Evolutionary conservation across 164 flowering plant genomes (phyloP), one percentile per base, ranked within the genome.

Genomic region (Houttuynia cordata): DNA sequence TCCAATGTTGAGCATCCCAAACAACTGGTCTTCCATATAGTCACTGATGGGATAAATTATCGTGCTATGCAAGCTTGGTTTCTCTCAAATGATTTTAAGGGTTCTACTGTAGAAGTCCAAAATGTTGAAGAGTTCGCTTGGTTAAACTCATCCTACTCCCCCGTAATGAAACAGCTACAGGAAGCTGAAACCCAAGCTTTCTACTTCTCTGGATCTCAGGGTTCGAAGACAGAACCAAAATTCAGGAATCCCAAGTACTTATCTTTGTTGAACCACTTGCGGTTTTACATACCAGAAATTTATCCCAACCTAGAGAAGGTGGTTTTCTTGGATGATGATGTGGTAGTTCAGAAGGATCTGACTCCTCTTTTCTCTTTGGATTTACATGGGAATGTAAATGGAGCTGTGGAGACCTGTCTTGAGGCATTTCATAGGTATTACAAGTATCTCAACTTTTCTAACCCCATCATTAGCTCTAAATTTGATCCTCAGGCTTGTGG

Each of bases 351-450:
- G 74, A 88, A 88, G 74, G 96, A 88, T 63, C 71, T 88, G 64
- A 81, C 86, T n/a, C 76, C 80, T n/a, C 87, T 88, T 24, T 85
- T 86, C 61, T 84, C 89, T 1, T 60, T 88, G 71, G 91, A 88
- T 72, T 66, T 88, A 71, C 91, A 88, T 67, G 93, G 93, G 40
- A 86, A 84, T 68, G 96, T 83, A 53, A 88, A 88, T 72, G 96
- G 96, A 53, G 96, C 91, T 0, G 96, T 88, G 49, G 96, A 88
- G 65, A 88, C 96, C 22, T 86, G 96, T 66, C 86, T 88, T 13
- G 96, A 88, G 73, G 78, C 91, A 12, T 88, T 81, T 67, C 96
- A 88, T 65, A 86, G 93, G 15, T 83, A 73, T 75, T 84, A 86
- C 73, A 88, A 86, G 69, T 88, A 84, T 63, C 81, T 88, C 54